A percentile compares a stretch with the other conserved stretches of the same genome.
Conservation (phyloP, 208 protist species). For the Naegleria fowleri region DNA sequence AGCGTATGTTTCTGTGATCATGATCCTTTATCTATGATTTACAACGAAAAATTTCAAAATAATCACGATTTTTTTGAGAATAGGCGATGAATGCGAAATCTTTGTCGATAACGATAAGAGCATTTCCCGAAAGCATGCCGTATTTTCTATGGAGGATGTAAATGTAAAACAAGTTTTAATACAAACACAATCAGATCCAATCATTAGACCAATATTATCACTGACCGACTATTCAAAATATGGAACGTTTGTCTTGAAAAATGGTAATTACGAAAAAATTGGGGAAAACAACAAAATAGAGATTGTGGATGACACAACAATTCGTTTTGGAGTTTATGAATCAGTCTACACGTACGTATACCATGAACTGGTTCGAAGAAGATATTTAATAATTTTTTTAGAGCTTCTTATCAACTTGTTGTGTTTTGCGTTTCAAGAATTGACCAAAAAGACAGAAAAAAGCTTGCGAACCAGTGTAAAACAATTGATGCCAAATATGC, state of each 20-base stretch:
- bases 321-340: not conserved
- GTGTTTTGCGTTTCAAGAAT: not conserved
- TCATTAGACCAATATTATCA: not conserved
- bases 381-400: not conserved
- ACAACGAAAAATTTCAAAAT: not conserved
- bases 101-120: not conserved
- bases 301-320: not conserved
- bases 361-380: not conserved
- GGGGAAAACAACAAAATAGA: not conserved
- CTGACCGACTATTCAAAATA: not conserved
- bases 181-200: not conserved
- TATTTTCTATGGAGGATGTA: not conserved
- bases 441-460: not conserved
- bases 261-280: not conserved
- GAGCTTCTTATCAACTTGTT: not conserved
- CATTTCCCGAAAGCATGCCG: not conserved
- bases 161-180: not conserved
- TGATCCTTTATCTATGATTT: too few relatives aligned
- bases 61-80: not conserved
- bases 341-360: not conserved
- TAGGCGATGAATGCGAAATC: not conserved
- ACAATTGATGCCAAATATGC: constrained; percentile 8
- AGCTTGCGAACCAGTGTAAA: not conserved
- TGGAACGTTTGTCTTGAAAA: not conserved
- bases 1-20: not conserved